A percentile compares a stretch with the other conserved stretches of the same genome.
phyloP scores from a whole-genome alignment of 2,329 filamentous ascomycete genomes.

The Colletotrichum karsti region DNA sequence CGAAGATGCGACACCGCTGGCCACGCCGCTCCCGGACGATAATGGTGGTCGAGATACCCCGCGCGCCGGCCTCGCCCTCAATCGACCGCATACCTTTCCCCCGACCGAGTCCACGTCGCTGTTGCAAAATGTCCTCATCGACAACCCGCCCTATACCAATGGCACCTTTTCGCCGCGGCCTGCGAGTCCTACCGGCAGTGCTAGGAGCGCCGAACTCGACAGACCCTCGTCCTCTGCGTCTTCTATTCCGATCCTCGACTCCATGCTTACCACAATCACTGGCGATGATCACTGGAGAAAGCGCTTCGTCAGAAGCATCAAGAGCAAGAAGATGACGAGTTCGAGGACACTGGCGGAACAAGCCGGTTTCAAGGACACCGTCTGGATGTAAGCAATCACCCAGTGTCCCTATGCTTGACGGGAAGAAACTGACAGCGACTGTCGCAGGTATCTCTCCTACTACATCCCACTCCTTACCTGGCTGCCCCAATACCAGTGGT shows the following conservation, averaged over 20 bases:
- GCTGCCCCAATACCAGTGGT: slow-evolving; percentile 86
- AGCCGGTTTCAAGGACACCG: slow-evolving; percentile 78
- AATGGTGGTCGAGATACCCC: slow-evolving; percentile 30
- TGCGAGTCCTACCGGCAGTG: slow-evolving; percentile 52
- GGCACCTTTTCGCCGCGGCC: slow-evolving; percentile 80
- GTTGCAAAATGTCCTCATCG: slow-evolving; percentile 44
- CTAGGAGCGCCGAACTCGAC: slow-evolving; percentile 39
- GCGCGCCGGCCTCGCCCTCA: slow-evolving; percentile 34
- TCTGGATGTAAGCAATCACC: slow-evolving; percentile 71
- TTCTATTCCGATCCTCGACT: slow-evolving; percentile 47
- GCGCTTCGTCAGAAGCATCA: slow-evolving; percentile 60
- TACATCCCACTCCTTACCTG: slow-evolving; percentile 93
- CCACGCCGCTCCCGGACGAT: slow-evolving; percentile 22
- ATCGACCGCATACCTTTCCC: slow-evolving; percentile 13
- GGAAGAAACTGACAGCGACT: neutral
- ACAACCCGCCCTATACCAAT: slow-evolving; percentile 67
- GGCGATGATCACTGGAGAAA: slow-evolving; percentile 55
- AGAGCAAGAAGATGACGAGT: slow-evolving; percentile 74
- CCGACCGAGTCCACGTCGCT: slow-evolving; percentile 62
- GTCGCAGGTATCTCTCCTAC: slow-evolving; percentile 82
- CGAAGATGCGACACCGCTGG: slow-evolving; percentile 25
- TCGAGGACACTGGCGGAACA: slow-evolving; percentile 76
- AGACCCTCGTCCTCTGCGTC: slow-evolving; percentile 43
- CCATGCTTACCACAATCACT: slow-evolving; percentile 45
- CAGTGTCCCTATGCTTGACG: neutral